Evolutionary conservation across 768 basidiomycete species (phyloP).

Genomic region (Coprinellus micaceus): DNA sequence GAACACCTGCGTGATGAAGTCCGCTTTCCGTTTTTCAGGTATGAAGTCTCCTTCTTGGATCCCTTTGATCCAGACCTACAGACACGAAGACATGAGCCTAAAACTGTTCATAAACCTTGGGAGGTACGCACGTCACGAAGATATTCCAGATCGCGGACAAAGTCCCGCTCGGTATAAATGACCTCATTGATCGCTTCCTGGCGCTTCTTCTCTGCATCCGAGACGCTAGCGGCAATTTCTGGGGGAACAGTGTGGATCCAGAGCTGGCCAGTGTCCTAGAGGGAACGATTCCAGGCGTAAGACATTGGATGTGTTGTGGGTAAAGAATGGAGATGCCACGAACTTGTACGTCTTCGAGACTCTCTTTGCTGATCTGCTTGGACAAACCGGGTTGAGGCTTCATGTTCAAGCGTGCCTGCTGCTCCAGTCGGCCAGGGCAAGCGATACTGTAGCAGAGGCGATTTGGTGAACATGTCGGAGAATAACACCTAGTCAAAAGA

Average conservation of each 20-base stretch:
- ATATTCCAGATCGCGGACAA: conserved; percentile 97
- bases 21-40: conserved; percentile 67
- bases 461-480: conserved; percentile 92
- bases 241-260: conserved; percentile 97
- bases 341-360: conserved; percentile 75
- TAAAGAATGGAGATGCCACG: conserved; percentile 11
- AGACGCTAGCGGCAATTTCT: conserved; percentile 89
- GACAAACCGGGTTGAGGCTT: conserved; percentile 87
- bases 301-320: background rate
- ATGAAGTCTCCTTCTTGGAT: conserved; percentile 76
- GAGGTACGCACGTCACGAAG: conserved; percentile 74
- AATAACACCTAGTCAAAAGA: conserved; percentile 94
- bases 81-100: background rate
- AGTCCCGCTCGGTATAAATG: conserved; percentile 91
- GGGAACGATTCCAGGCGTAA: background rate
- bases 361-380: conserved; percentile 79
- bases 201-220: conserved; percentile 89
- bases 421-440: conserved; percentile 90
- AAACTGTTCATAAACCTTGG: background rate
- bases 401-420: conserved; percentile 92
- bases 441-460: conserved; percentile 96
- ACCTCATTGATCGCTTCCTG: conserved; percentile 99
- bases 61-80: conserved; percentile 84
- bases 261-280: conserved; percentile 65
- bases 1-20: conserved; percentile 92